phyloP scores from a whole-genome alignment of 2,329 filamentous ascomycete species.

The Diaporthe velutina region DNA sequence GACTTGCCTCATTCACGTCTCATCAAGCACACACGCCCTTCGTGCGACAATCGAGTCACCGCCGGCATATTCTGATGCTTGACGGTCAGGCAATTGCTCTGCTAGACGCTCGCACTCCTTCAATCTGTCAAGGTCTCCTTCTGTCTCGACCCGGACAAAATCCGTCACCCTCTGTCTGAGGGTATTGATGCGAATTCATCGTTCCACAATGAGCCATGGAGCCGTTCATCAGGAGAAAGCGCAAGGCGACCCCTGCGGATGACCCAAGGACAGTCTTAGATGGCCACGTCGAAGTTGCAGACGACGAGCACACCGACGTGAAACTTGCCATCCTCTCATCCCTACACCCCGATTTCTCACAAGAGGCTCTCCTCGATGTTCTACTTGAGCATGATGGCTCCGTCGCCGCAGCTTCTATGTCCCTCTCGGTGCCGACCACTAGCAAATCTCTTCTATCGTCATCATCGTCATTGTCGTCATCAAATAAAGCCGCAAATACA shows the following conservation, averaged over 20 bases:
- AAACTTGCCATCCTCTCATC: conserved; percentile 89
- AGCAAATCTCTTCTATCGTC: conserved; percentile 54
- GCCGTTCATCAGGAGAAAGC: conserved; percentile 68
- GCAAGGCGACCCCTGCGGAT: conserved; percentile 51
- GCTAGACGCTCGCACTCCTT: too few relatives aligned
- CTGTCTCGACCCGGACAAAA: not conserved
- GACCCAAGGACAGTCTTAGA: conserved; percentile 43
- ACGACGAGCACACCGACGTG: conserved; percentile 87
- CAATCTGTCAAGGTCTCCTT: not conserved
- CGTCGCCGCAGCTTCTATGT: conserved; percentile 73
- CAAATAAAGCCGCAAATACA: conserved; percentile 4
- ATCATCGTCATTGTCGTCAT: conserved; percentile 8
- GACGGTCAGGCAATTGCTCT: not conserved
- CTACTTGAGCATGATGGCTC: conserved; percentile 84
- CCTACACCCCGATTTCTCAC: conserved; percentile 73
- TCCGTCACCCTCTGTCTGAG: not conserved
- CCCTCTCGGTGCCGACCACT: conserved; percentile 44
- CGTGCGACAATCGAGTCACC: not conserved
- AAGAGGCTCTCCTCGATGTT: conserved; percentile 80
- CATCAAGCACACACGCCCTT: conserved; percentile 27
- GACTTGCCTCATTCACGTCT: not conserved
- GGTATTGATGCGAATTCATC: not conserved
- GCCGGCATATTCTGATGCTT: conserved; percentile 1
- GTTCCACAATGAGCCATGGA: conserved; percentile 60
- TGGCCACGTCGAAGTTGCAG: conserved; percentile 41